A percentile compares a stretch with the other conserved stretches of the same genome.
phyloP scores from a whole-genome alignment of 108 stramenopile genomes.

The Discostella stelligeroides region DNA sequence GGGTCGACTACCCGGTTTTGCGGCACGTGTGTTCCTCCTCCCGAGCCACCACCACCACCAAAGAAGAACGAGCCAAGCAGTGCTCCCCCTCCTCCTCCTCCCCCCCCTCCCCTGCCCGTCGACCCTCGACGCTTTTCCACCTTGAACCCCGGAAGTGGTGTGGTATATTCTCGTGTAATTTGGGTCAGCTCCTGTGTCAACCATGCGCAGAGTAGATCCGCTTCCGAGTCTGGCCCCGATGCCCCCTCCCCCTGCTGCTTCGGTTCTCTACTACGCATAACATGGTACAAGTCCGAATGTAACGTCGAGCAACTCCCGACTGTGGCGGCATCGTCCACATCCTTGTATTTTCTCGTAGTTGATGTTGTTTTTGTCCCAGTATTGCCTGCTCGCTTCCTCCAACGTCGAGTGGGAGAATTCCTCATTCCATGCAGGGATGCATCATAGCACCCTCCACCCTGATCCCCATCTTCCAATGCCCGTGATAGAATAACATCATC shows the following conservation, averaged over 20 bases:
- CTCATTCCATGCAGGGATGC: not conserved
- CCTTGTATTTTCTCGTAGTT: not conserved
- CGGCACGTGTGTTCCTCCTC: not conserved
- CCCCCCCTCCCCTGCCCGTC: not conserved
- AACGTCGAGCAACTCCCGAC: constrained; percentile 31
- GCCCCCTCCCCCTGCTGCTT: constrained; percentile 9
- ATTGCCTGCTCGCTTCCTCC: constrained; percentile 20
- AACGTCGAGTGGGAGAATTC: constrained; percentile 5
- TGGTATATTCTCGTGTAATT: constrained; percentile 72
- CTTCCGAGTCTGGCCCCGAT: constrained; percentile 16
- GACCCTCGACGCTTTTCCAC: constrained; percentile 17
- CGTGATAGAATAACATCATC: constrained; percentile 24
- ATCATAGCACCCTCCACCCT: not conserved
- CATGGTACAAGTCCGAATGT: constrained; percentile 49
- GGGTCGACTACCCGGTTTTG: constrained; percentile 68
- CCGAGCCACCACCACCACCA: not conserved
- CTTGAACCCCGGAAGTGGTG: constrained; percentile 26
- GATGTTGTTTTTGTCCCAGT: no score
- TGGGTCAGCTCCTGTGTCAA: constrained; percentile 73
- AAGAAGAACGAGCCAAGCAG: constrained; percentile 29
- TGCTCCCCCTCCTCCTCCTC: no score
- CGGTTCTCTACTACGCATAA: constrained; percentile 25
- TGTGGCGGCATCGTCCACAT: constrained; percentile 44
- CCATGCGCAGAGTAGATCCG: constrained; percentile 64
- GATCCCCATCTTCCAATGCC: constrained; percentile 5